Percentiles rank a stretch among this genome's conserved stretches.
These are phyloP conservation scores for Aspergillus niger DNA, from an alignment of 2,329 filamentous ascomycete genomes.

Conservation along the genomic window DNA sequence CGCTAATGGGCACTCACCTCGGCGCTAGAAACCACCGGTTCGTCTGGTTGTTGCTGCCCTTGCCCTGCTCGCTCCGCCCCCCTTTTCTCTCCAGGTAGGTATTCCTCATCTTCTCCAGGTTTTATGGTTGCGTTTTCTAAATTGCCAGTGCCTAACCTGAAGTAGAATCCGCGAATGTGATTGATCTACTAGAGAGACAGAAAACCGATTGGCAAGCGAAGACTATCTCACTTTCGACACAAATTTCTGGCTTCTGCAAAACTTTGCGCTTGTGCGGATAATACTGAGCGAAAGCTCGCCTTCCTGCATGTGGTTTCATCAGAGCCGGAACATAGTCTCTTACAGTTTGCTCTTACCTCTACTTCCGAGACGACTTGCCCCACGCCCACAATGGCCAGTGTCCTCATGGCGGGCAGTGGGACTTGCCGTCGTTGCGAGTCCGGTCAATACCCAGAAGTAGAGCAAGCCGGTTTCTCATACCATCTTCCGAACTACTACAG, in stretches of 20 bases:
- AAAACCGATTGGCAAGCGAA: neutral
- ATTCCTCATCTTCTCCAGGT: neutral
- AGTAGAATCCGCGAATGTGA: neutral
- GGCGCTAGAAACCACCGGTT: slow-evolving; percentile 15
- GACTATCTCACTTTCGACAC: neutral
- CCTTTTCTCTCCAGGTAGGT: neutral
- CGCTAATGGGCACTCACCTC: slow-evolving; percentile 20
- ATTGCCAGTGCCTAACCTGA: neutral
- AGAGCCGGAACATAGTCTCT: neutral
- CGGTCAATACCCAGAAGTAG: neutral
- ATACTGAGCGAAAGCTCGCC: neutral
- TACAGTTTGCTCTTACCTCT: neutral
- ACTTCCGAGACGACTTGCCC: neutral
- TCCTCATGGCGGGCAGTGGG: neutral
- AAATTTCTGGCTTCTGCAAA: neutral
- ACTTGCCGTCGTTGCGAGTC: neutral
- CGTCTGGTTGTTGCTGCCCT: slow-evolving; percentile 16
- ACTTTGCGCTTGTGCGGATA: neutral
- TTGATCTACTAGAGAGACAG: neutral
- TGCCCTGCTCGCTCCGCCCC: slow-evolving; percentile 3
- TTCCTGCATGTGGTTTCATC: neutral
- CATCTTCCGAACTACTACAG: neutral
- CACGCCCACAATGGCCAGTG: neutral
- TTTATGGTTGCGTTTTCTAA: neutral
- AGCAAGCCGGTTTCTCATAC: neutral